Percentiles rank a stretch among this genome's conserved stretches.
These are phyloP conservation scores for sweet orange (Citrus sinensis) DNA, from an alignment of 345 rosid genomes.

Conservation along the genomic window DNA sequence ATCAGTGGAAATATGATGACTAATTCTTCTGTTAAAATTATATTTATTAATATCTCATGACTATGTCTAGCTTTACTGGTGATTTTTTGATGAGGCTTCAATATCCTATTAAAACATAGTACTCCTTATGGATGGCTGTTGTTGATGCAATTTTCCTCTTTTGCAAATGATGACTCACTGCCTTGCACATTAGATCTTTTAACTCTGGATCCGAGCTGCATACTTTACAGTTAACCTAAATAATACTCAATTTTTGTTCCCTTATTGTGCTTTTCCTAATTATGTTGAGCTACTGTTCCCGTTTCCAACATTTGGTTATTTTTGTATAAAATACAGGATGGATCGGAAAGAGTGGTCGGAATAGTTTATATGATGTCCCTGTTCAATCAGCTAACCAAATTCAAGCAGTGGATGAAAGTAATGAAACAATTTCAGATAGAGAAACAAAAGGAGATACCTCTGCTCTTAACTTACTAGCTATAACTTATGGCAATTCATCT, in stretches of 20 bases:
- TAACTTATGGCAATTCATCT: slow-evolving; percentile 80
- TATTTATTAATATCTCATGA: not conserved
- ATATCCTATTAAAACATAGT: not conserved
- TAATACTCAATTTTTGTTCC: not conserved
- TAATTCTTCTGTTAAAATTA: no score
- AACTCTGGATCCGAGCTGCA: not conserved
- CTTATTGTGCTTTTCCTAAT: not conserved
- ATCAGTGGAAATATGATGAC: not conserved
- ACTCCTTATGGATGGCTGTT: not conserved
- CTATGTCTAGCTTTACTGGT: not conserved
- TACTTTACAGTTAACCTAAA: slow-evolving; percentile 4
- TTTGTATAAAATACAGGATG: slow-evolving; percentile 41
- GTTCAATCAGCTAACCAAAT: slow-evolving; percentile 37
- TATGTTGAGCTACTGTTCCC: not conserved
- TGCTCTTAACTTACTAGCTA: slow-evolving; percentile 80
- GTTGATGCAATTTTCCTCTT: not conserved
- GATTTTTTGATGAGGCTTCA: not conserved
- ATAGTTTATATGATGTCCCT: slow-evolving; percentile 43
- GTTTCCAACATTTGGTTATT: slow-evolving; percentile 9
- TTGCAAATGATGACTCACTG: not conserved
- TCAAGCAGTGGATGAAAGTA: slow-evolving; percentile 31
- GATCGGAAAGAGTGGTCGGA: slow-evolving; percentile 24
- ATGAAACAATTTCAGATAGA: slow-evolving; percentile 29
- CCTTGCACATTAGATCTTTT: not conserved
- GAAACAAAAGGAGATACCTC: slow-evolving; percentile 31